Percentiles rank a stretch among this genome's conserved stretches.
Evolutionary conservation across 305 asterid genomes (phyloP).

Genomic region (Plantago lanceolata): DNA sequence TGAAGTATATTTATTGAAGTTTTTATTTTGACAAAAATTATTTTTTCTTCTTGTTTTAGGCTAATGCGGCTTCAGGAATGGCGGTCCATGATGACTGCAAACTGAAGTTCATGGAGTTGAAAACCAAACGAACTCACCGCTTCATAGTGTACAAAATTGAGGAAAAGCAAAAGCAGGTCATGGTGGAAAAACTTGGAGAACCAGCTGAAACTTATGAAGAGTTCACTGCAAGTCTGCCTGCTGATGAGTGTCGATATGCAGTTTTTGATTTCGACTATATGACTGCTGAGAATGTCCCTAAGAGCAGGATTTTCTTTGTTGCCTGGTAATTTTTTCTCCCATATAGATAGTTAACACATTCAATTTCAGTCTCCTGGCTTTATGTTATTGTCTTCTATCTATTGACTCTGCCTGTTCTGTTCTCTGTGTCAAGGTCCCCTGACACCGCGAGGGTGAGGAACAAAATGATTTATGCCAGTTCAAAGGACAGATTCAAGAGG

Average conservation of each 20-base stretch:
- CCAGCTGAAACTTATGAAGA: slow-evolving; percentile 57
- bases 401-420: background rate
- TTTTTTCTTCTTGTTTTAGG: slow-evolving; percentile 29
- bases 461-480: slow-evolving; percentile 77
- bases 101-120: slow-evolving; percentile 66
- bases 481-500: slow-evolving; percentile 75
- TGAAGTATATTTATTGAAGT: background rate
- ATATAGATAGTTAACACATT: slow-evolving; percentile 1
- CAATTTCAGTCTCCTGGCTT: background rate
- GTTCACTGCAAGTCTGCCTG: slow-evolving; percentile 56
- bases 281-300: slow-evolving; percentile 56
- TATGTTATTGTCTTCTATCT: too few species aligned
- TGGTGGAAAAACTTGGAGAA: slow-evolving; percentile 74
- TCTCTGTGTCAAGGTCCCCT: slow-evolving; percentile 47
- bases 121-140: slow-evolving; percentile 56
- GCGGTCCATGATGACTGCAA: slow-evolving; percentile 78
- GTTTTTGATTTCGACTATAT: slow-evolving; percentile 58
- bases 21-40: background rate
- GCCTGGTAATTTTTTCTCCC: slow-evolving; percentile 43
- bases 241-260: slow-evolving; percentile 64
- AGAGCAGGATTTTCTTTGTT: slow-evolving; percentile 71
- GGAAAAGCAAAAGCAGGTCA: slow-evolving; percentile 64
- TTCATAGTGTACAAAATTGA: slow-evolving; percentile 66
- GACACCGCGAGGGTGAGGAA: slow-evolving; percentile 64
- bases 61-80: slow-evolving; percentile 73